Percentiles rank a stretch among this genome's conserved stretches.
These are phyloP conservation scores for Hanseniaspora valbyensis DNA, from an alignment of 805 yeast species.

Conservation along the genomic window DNA sequence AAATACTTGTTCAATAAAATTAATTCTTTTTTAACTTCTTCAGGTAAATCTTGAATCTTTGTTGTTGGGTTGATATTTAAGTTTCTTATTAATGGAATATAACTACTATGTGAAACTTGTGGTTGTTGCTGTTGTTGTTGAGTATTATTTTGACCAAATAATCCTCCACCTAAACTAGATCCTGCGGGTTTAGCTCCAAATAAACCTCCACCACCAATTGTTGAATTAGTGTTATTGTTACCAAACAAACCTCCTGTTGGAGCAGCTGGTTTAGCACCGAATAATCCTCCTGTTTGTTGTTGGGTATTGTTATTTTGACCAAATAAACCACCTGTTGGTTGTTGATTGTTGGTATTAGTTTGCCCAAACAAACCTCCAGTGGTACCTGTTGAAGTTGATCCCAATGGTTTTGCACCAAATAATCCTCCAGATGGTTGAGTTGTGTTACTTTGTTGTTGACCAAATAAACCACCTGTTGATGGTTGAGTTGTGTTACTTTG, in stretches of 20 bases:
- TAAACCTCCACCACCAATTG: slow-evolving; percentile 20
- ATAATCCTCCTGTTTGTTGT: slow-evolving; percentile 27
- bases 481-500: slow-evolving; percentile 18
- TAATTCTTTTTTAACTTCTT: slow-evolving; percentile 53
- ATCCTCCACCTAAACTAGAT: slow-evolving; percentile 22
- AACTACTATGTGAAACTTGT: slow-evolving; percentile 23
- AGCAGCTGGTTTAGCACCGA: slow-evolving; percentile 20
- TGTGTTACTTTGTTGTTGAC: slow-evolving; percentile 25
- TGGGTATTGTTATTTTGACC: slow-evolving; percentile 29
- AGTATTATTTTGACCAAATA: slow-evolving; percentile 33
- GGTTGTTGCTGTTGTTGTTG: slow-evolving; percentile 16
- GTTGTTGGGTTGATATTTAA: slow-evolving; percentile 58
- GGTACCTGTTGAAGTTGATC: slow-evolving; percentile 28
- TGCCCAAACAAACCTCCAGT: slow-evolving; percentile 27
- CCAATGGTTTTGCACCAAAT: slow-evolving; percentile 35
- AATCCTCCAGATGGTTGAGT: slow-evolving; percentile 24
- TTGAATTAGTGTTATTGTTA: background rate
- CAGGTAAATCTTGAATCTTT: slow-evolving; percentile 62
- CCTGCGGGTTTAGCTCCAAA: slow-evolving; percentile 21
- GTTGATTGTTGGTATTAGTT: slow-evolving; percentile 21
- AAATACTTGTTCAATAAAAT: slow-evolving; percentile 63
- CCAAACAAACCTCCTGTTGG: slow-evolving; percentile 29
- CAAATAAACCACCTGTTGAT: slow-evolving; percentile 41
- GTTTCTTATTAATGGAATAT: slow-evolving; percentile 35
- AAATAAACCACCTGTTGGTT: slow-evolving; percentile 34